Conservation (phyloP, 345 rosid species). For the Punica granatum region DNA sequence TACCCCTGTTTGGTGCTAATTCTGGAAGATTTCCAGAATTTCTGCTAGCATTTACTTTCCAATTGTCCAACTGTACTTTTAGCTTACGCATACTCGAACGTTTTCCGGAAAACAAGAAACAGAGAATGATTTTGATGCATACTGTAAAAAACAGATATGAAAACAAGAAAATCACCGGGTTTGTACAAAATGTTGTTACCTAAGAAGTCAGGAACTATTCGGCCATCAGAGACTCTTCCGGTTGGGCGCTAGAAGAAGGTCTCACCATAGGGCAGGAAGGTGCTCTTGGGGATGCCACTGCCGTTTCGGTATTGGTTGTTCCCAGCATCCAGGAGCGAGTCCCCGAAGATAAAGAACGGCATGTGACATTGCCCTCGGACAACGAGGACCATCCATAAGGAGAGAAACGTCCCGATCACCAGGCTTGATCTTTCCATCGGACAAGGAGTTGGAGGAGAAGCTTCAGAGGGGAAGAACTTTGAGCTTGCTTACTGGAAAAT, state of each 20-base stretch:
- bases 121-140: no score
- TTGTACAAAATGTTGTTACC: constrained; percentile 10
- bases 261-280: constrained; percentile 11
- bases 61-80: no score
- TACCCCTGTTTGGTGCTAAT: no score
- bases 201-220: constrained; percentile 9
- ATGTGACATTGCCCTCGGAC: not conserved
- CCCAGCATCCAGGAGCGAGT: constrained; percentile 10
- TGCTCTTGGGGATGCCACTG: not conserved
- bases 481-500: not conserved
- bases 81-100: no score
- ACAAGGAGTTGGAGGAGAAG: not conserved
- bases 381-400: not conserved
- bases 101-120: no score
- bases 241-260: constrained; percentile 18
- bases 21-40: no score
- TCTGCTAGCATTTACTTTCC: no score
- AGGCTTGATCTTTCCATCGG: not conserved
- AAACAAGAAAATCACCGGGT: not conserved
- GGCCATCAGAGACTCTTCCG: constrained; percentile 11
- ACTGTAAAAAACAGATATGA: no score
- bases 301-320: constrained; percentile 9
- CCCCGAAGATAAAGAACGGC: constrained; percentile 12
- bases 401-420: not conserved
- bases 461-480: not conserved